A percentile compares a stretch with the other conserved stretches of the same genome.
phyloP scores from a whole-genome alignment of 352 stramenopile genomes.

The Pelagophyceae sp. region DNA sequence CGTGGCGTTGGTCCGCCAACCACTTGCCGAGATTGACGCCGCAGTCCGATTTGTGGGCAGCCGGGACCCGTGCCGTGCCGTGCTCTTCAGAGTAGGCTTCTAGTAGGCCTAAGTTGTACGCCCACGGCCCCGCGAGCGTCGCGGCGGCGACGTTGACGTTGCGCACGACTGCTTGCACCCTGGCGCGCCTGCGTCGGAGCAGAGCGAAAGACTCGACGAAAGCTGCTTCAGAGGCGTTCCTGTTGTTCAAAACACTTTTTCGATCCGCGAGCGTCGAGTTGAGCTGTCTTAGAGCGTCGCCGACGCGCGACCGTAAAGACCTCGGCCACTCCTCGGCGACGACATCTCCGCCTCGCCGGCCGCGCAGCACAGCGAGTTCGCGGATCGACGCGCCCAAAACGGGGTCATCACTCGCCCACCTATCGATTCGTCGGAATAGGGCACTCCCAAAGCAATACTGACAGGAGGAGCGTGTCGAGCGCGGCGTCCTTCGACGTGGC shows the following conservation, averaged over 20 bases:
- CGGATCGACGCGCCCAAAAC: background rate
- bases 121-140: background rate
- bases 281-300: background rate
- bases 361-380: background rate
- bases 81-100: background rate
- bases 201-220: background rate
- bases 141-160: slow-evolving; percentile 9
- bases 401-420: background rate
- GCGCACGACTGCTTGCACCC: background rate
- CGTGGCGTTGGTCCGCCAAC: background rate
- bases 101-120: background rate
- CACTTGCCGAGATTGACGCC: background rate
- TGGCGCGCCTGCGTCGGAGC: background rate
- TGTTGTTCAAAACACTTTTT: background rate
- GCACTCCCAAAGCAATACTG: too few relatives aligned
- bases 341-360: background rate
- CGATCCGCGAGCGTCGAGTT: background rate
- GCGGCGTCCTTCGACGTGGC: background rate
- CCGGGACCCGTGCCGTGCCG: background rate
- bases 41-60: background rate
- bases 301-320: background rate
- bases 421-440: too few relatives aligned
- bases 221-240: background rate
- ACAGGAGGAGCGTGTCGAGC: background rate
- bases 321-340: background rate